Conservation (phyloP, 495 filamentous ascomycete genomes). For the Aspergillus panamensis region DNA sequence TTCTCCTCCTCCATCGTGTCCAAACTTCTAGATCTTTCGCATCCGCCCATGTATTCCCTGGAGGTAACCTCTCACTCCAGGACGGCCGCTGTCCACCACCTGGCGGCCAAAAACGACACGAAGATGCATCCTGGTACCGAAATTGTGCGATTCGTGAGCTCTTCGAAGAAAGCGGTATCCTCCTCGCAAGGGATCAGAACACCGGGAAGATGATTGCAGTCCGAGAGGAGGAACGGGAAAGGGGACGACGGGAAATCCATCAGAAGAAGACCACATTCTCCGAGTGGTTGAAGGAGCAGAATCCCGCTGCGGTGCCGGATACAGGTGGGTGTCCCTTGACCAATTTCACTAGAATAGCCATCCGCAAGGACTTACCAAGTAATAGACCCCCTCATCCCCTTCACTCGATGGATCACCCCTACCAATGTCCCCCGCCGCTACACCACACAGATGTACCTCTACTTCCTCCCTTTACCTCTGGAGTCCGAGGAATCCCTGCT, state of each 20-base stretch:
- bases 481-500: conserved; percentile 36
- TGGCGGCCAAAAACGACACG: conserved; percentile 50
- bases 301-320: conserved; percentile 62
- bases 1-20: conserved; percentile 85
- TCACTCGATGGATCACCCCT: conserved; percentile 91
- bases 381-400: conserved; percentile 66
- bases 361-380: conserved; percentile 7
- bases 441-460: conserved; percentile 93
- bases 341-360: not conserved
- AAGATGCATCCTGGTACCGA: conserved; percentile 66
- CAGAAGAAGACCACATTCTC: conserved; percentile 54
- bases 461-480: conserved; percentile 72
- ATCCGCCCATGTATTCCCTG: conserved; percentile 93
- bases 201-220: conserved; percentile 53
- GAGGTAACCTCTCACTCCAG: conserved; percentile 72
- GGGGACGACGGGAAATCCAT: conserved; percentile 67
- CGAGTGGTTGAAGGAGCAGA: conserved; percentile 61
- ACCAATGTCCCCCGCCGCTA: conserved; percentile 66
- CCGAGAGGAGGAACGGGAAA: conserved; percentile 55
- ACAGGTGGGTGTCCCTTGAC: conserved; percentile 42
- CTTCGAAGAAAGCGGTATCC: conserved; percentile 91
- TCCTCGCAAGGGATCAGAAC: conserved; percentile 60
- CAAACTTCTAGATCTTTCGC: conserved; percentile 78
- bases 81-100: conserved; percentile 59
- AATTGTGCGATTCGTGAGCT: conserved; percentile 82